These are phyloP conservation scores for Sordariomycetes sp. DNA, from an alignment of 2,329 filamentous ascomycete species.

Conservation along the genomic window DNA sequence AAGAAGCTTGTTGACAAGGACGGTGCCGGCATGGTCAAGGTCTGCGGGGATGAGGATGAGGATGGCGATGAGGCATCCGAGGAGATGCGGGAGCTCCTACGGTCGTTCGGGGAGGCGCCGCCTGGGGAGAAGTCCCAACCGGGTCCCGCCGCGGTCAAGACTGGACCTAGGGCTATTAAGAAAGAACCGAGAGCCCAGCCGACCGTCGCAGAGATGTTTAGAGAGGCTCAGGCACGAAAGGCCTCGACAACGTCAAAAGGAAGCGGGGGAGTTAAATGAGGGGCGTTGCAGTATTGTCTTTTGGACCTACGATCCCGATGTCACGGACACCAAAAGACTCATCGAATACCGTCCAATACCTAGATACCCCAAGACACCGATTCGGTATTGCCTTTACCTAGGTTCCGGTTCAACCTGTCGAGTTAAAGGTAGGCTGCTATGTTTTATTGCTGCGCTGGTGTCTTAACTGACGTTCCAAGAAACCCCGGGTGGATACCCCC, in stretches of 20 bases:
- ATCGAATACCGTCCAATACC: too few relatives aligned
- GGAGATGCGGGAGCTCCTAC: slow-evolving; percentile 55
- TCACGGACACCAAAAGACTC: too few relatives aligned
- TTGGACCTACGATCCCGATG: neutral
- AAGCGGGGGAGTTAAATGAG: neutral
- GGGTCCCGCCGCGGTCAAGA: neutral
- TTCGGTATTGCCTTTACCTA: too few relatives aligned
- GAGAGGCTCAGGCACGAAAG: neutral
- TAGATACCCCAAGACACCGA: too few relatives aligned
- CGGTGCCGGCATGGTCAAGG: slow-evolving; percentile 58
- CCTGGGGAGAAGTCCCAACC: neutral
- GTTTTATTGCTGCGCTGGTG: too few relatives aligned
- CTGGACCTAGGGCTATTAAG: neutral
- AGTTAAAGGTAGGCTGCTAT: too few relatives aligned
- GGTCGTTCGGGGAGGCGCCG: neutral
- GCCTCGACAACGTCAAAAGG: neutral
- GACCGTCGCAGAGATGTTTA: slow-evolving; percentile 8
- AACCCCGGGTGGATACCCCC: too few relatives aligned
- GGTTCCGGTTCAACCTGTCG: too few relatives aligned
- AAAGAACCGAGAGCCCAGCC: slow-evolving; percentile 3
- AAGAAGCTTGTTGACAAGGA: slow-evolving; percentile 53
- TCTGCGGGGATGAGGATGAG: slow-evolving; percentile 54
- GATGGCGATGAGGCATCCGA: slow-evolving; percentile 37
- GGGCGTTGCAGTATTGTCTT: neutral
- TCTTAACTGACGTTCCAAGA: too few relatives aligned